phyloP scores from a whole-genome alignment of 225 moss, liverwort and hornwort genomes.

The Sphagnum contortum region DNA sequence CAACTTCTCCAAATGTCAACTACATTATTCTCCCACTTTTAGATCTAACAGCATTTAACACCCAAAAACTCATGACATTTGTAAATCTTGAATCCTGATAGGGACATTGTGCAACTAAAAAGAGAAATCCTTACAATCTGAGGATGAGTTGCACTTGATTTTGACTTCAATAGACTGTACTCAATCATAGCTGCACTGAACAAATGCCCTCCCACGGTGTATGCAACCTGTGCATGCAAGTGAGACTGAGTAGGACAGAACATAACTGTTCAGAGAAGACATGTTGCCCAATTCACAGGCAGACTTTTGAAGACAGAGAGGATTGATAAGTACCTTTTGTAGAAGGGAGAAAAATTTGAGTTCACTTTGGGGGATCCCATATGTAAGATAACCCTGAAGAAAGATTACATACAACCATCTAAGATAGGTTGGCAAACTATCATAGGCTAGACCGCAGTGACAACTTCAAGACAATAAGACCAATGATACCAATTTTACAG shows the following conservation, averaged over 20 bases:
- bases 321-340: conserved; percentile 49
- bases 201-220: conserved; percentile 75
- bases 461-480: not conserved
- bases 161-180: conserved; percentile 52
- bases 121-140: conserved; percentile 50
- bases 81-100: too few relatives aligned
- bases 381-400: conserved; percentile 72
- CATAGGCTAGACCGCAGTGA: too few relatives aligned
- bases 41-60: too few relatives aligned
- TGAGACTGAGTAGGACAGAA: not conserved
- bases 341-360: conserved; percentile 67
- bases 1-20: not conserved
- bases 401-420: not conserved
- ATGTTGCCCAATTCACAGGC: not conserved
- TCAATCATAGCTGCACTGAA: conserved; percentile 81
- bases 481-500: too few relatives aligned
- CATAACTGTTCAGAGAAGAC: conserved; percentile 4
- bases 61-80: too few relatives aligned
- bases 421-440: too few relatives aligned
- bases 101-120: too few relatives aligned
- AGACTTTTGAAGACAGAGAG: too few relatives aligned
- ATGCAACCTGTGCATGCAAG: conserved; percentile 48
- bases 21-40: too few relatives aligned
- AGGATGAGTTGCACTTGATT: conserved; percentile 60
- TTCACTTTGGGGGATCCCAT: conserved; percentile 79